phyloP scores from a whole-genome alignment of 1,284 basidiomycete species.

The Malassezia caprae region DNA sequence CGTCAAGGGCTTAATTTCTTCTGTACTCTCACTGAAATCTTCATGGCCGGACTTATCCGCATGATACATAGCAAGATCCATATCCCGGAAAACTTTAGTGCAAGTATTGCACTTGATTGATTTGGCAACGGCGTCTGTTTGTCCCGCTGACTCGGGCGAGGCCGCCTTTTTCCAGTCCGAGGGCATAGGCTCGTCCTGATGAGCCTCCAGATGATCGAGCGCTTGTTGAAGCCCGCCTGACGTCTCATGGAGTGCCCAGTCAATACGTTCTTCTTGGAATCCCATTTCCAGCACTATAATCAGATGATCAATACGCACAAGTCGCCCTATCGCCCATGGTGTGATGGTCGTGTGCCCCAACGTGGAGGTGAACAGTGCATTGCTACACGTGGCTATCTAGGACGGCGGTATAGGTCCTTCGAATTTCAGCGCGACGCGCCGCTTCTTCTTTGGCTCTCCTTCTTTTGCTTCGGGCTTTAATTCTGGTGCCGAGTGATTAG shows the following conservation, averaged over 20 bases:
- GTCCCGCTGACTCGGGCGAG: slow-evolving; percentile 19
- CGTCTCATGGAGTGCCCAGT: slow-evolving; percentile 42
- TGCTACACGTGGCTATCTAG: slow-evolving; percentile 3
- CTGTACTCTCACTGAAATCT: slow-evolving; percentile 78
- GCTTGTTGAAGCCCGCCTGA: slow-evolving; percentile 33
- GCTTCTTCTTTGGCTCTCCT: slow-evolving; percentile 73
- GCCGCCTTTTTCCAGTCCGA: neutral
- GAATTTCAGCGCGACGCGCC: slow-evolving; percentile 67
- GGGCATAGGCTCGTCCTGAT: slow-evolving; percentile 36
- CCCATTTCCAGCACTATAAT: slow-evolving; percentile 43
- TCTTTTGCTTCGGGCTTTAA: neutral
- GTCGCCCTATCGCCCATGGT: slow-evolving; percentile 12
- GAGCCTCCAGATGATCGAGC: slow-evolving; percentile 43
- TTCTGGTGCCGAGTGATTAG: neutral
- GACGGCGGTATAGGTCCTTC: slow-evolving; percentile 26
- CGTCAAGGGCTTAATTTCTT: slow-evolving; percentile 88
- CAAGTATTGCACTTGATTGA: slow-evolving; percentile 44
- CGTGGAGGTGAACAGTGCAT: neutral
- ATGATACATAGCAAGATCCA: slow-evolving; percentile 80
- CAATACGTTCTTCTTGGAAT: slow-evolving; percentile 38
- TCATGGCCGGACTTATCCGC: slow-evolving; percentile 87
- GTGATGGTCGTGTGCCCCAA: neutral
- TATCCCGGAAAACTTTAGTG: slow-evolving; percentile 56
- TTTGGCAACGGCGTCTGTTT: slow-evolving; percentile 22
- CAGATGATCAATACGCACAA: slow-evolving; percentile 2